A percentile compares a stretch with the other conserved stretches of the same genome.
Evolutionary conservation across 1,284 basidiomycete species (phyloP).

Genomic region (Meripilus lineatus): DNA sequence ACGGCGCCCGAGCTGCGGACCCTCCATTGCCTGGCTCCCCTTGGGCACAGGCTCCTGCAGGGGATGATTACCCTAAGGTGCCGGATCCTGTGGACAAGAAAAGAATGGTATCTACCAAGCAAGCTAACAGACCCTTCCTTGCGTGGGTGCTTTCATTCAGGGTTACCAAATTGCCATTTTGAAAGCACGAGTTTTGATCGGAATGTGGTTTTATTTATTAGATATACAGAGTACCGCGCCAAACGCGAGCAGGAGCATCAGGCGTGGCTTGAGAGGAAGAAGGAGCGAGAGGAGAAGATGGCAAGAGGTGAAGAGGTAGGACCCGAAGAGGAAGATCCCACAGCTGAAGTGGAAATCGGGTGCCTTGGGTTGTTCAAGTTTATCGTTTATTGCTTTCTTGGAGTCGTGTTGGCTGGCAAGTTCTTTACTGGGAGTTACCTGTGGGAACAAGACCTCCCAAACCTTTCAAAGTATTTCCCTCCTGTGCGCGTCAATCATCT

Average conservation of each 20-base stretch:
- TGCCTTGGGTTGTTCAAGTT: slow-evolving; percentile 64
- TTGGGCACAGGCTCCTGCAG: neutral
- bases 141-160: slow-evolving; percentile 61
- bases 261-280: slow-evolving; percentile 66
- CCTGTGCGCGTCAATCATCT: slow-evolving; percentile 17
- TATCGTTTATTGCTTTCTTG: slow-evolving; percentile 49
- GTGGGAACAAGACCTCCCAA: slow-evolving; percentile 61
- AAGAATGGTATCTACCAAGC: slow-evolving; percentile 69
- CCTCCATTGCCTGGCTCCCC: neutral
- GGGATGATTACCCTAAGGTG: slow-evolving; percentile 39
- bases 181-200: neutral
- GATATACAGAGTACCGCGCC: slow-evolving; percentile 65
- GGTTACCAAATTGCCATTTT: too few relatives aligned
- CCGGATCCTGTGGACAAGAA: slow-evolving; percentile 52
- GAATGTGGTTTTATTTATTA: slow-evolving; percentile 22
- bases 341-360: slow-evolving; percentile 60
- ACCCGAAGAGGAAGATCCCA: slow-evolving; percentile 68
- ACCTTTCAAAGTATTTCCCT: slow-evolving; percentile 20
- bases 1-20: too few relatives aligned
- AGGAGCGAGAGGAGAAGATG: slow-evolving; percentile 66
- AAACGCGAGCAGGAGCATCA: slow-evolving; percentile 56
- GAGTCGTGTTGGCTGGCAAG: slow-evolving; percentile 60
- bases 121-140: slow-evolving; percentile 77
- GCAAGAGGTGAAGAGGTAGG: slow-evolving; percentile 69
- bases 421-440: slow-evolving; percentile 78